Percentiles rank a stretch among this genome's conserved stretches.
These are phyloP conservation scores for Houttuynia cordata DNA, from an alignment of 164 flowering plant species.

Conservation along the genomic window DNA sequence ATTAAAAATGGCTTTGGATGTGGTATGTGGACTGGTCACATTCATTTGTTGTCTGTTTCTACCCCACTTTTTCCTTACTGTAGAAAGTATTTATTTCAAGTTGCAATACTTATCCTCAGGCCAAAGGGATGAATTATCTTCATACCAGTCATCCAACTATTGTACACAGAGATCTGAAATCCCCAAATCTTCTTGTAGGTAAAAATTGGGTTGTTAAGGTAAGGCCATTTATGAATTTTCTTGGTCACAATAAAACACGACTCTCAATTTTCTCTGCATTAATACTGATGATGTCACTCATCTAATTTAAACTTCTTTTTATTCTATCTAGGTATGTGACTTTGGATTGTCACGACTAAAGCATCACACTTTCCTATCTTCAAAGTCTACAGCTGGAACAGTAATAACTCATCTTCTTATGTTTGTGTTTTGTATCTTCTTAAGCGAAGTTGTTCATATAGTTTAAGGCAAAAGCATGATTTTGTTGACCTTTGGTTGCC, in stretches of 20 bases:
- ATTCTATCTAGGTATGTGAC: constrained; percentile 63
- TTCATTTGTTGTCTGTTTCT: background rate
- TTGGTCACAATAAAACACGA: background rate
- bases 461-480: background rate
- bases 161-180: constrained; percentile 95
- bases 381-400: constrained; percentile 97
- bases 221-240: background rate
- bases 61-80: constrained; percentile 2
- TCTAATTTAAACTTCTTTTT: background rate
- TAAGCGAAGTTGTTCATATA: background rate
- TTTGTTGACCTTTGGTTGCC: background rate
- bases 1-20: constrained; percentile 90
- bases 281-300: background rate
- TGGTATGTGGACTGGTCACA: constrained; percentile 37
- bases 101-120: constrained; percentile 35
- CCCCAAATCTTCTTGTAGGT: constrained; percentile 97
- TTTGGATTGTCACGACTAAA: constrained; percentile 93
- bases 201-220: constrained; percentile 99
- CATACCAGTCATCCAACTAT: constrained; percentile 94
- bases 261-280: background rate
- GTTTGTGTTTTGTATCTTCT: background rate
- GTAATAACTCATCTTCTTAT: constrained; percentile 24
- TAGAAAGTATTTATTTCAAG: background rate
- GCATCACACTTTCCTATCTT: constrained; percentile 88
- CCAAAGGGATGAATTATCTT: constrained; percentile 98